Base-by-base conservation (phyloP, 1,139 yeast species). In the Geotrichum bryndzae region DNA sequence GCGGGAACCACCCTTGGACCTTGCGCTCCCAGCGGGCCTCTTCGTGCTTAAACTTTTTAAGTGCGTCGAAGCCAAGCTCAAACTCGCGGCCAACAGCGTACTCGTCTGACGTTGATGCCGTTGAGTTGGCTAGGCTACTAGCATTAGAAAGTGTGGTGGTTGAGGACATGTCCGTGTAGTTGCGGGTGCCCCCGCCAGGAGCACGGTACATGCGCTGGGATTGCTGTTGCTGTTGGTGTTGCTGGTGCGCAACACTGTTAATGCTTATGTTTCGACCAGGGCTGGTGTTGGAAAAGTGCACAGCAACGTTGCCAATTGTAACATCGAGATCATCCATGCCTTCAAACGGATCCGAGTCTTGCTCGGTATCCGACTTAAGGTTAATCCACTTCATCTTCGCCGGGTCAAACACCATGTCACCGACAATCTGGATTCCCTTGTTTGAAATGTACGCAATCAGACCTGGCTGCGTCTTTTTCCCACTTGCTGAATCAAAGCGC, bases 371-470 rank as follows among this genome's bases (percentile, higher is more conserved):
- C 7, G 66, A 68, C 7, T 62, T 60, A 53, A 48, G 56, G 62
- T 77, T 80, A 10, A 82, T 74, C 88, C 90, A 86, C 65, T 83
- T 77, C 71, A 85, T 73, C 61, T 82, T 81, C 29, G 79, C 80
- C 3, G 83, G 80, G 68, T 86, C 89, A 69, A 84, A 86, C 53
- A 80, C 78, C 90, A 86, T 86, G 63, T 83, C 81, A 1, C 80
- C 80, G 13, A 76, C 79, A 8, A 77, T 70, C 59, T 78, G 78
- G 13, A 76, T 69, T 51, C 67, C 71, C 68, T 71, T 72, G 55
- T 71, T 68, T 27, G 74, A 68, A 38, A 72, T 70, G 60, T 73
- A 73, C 7, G 79, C 74, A 64, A 76, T 76, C 23, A 77, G 66
- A 1, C 78, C 79, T 3, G 75, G 75, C 0, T 72, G 65, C 57